phyloP scores from a whole-genome alignment of 805 yeast genomes.

The Crinitomyces ghanaensis region DNA sequence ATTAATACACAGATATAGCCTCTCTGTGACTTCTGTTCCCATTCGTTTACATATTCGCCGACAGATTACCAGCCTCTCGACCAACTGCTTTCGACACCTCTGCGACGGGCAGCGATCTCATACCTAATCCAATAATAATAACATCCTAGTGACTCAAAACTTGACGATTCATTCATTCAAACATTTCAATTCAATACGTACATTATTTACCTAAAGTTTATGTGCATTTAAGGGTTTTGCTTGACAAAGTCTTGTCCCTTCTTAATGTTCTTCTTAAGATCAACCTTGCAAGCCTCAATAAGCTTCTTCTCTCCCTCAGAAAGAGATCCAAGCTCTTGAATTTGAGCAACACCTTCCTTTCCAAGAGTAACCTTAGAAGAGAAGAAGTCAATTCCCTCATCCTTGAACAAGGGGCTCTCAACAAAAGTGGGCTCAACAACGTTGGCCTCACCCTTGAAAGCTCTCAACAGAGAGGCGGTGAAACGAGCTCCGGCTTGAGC shows the following conservation, averaged over 20 bases:
- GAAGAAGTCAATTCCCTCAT: slow-evolving; percentile 93
- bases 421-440: slow-evolving; percentile 45
- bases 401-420: slow-evolving; percentile 66
- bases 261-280: slow-evolving; percentile 74
- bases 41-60: no score
- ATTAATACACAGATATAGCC: no score
- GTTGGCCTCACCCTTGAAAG: slow-evolving; percentile 31
- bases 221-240: slow-evolving; percentile 25
- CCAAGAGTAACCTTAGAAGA: slow-evolving; percentile 92
- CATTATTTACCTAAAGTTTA: background rate
- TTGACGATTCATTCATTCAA: slow-evolving; percentile 1
- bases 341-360: slow-evolving; percentile 72
- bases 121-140: background rate
- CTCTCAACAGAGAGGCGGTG: slow-evolving; percentile 44
- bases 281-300: slow-evolving; percentile 71
- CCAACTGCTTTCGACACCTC: no score
- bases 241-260: slow-evolving; percentile 81
- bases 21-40: no score
- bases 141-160: background rate
- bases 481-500: slow-evolving; percentile 86
- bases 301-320: slow-evolving; percentile 75
- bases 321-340: slow-evolving; percentile 70
- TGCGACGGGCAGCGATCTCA: no score
- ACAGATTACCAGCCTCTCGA: no score
- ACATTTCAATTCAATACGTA: no score